phyloP scores from a whole-genome alignment of 176 grass and related monocot species.

The Coix lacrymajobi region DNA sequence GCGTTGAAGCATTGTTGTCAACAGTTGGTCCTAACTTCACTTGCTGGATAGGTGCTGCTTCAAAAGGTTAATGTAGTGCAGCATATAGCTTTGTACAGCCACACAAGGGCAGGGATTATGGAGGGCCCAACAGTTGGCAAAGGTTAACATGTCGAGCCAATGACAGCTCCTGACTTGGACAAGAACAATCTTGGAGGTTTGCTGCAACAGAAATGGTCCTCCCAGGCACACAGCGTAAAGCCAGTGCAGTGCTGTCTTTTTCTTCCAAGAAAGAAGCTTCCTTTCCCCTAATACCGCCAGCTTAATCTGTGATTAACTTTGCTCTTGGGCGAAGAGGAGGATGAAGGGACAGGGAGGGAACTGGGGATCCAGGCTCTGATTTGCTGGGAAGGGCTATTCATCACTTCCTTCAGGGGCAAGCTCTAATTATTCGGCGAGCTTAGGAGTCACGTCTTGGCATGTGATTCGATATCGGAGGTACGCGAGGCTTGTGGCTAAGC shows the following conservation, averaged over 20 bases:
- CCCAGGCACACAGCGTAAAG: slow-evolving; percentile 32
- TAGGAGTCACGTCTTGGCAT: slow-evolving; percentile 39
- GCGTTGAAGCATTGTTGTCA: slow-evolving; percentile 52
- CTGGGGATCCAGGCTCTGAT: slow-evolving; percentile 24
- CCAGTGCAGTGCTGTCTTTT: slow-evolving; percentile 28
- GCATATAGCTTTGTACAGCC: slow-evolving; percentile 39
- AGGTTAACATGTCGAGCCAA: slow-evolving; percentile 32
- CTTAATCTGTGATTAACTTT: slow-evolving; percentile 13
- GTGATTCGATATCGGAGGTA: slow-evolving; percentile 15
- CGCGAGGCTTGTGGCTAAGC: slow-evolving; percentile 17
- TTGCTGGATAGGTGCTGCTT: slow-evolving; percentile 37
- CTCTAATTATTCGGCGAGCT: slow-evolving; percentile 37
- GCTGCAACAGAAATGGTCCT: slow-evolving; percentile 41
- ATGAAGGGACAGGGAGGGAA: background rate
- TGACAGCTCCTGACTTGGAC: slow-evolving; percentile 34
- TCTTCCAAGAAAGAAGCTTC: slow-evolving; percentile 51
- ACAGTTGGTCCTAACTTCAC: slow-evolving; percentile 53
- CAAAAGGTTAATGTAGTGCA: slow-evolving; percentile 41
- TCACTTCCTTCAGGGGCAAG: slow-evolving; percentile 45
- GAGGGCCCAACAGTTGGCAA: slow-evolving; percentile 40
- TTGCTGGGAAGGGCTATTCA: slow-evolving; percentile 30
- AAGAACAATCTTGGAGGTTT: slow-evolving; percentile 35
- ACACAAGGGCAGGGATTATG: slow-evolving; percentile 29
- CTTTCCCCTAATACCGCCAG: slow-evolving; percentile 11
- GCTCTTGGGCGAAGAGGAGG: background rate